Base-by-base conservation (phyloP, 2,329 filamentous ascomycete species). In the Diaporthe destruens region DNA sequence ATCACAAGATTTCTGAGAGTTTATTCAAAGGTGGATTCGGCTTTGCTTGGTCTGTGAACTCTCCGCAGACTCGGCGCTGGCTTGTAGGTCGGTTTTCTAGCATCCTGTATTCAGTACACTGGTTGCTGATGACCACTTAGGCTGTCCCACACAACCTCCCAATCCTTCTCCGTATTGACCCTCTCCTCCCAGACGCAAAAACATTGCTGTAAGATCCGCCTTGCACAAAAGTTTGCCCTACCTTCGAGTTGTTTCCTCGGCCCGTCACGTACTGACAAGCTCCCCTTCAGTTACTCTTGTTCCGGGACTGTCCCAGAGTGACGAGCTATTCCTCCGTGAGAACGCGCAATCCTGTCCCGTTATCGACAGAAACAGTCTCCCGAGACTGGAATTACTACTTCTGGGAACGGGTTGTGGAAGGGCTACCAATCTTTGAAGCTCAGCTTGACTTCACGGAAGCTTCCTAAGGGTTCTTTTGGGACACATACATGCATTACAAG, bases 211-310 rank as follows among this genome's bases (percentile, higher is more conserved):
- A 47, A 32, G 16, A 20, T n/a, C 0, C 3, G 3, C 9, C 16
- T 1, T 7, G 3, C 6, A 3, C 12, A 29, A 9, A 14, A 0
- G 5, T n/a, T 23, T 23, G 14, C 5, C 1, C 0, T 49, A 1
- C 29, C 44, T 16, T n/a, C 8, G 6, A 1, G 6, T 9, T 14
- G 18, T 2, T 4, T 39, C 7, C 23, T 29, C 3, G 32, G 18
- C 11, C 8, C 16, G 23, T 47, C 14, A 29, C 8, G 8, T n/a
- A n/a, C 36, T 11, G 5, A 47, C 14, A 47, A 32, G 4, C 16
- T 32, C 39, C 4, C 39, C 23, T 14, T n/a, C 36, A 20, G 32
- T 2, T 6, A 32, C 32, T 20, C 42, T 44, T 44, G 42, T 4
- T 29, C 12, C 20, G 32, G 32, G 12, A 14, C 36, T 20, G 4